Percentiles rank a stretch among this genome's conserved stretches.
Evolutionary conservation across 2,329 filamentous ascomycete genomes (phyloP).

Genomic region (Phaeosphaeriaceae sp.): DNA sequence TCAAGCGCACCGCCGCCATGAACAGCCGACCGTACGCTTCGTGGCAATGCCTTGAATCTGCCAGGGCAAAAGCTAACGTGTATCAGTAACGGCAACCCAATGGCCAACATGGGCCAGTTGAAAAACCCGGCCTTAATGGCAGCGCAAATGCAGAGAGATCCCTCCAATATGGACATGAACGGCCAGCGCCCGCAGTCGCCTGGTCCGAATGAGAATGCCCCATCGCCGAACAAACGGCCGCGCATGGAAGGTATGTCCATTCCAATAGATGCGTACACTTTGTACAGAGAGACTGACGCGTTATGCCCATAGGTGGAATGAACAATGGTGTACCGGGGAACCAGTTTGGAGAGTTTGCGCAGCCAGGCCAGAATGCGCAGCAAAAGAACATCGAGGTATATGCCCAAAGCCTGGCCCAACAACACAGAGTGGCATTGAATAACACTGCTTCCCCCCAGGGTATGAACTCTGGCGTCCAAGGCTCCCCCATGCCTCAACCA

Average conservation of each 20-base stretch:
- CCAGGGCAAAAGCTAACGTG: constrained; percentile 13
- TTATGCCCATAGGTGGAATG: constrained; percentile 73
- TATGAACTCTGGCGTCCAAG: constrained; percentile 74
- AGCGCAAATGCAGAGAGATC: constrained; percentile 83
- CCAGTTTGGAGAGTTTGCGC: constrained; percentile 72
- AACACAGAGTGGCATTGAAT: constrained; percentile 81
- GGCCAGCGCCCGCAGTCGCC: constrained; percentile 80
- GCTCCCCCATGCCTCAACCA: constrained; percentile 80
- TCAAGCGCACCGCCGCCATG: constrained; percentile 78
- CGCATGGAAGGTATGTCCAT: constrained; percentile 74
- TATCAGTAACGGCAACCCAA: constrained; percentile 45
- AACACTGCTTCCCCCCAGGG: constrained; percentile 80
- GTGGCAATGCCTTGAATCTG: not conserved
- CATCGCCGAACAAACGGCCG: constrained; percentile 89
- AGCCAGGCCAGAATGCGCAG: constrained; percentile 65
- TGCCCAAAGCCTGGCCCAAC: constrained; percentile 81
- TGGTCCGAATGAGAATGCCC: constrained; percentile 81
- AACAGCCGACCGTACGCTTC: constrained; percentile 74
- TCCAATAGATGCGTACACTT: constrained; percentile 54
- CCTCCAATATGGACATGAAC: constrained; percentile 84
- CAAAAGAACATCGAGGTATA: constrained; percentile 88
- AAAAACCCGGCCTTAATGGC: constrained; percentile 64
- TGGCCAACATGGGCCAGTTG: constrained; percentile 71
- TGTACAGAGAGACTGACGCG: constrained; percentile 57
- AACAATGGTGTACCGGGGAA: constrained; percentile 75